Evolutionary conservation across 345 rosid genomes (phyloP), one percentile per base, ranked within the genome.

Genomic region (Alliaria petiolata): DNA sequence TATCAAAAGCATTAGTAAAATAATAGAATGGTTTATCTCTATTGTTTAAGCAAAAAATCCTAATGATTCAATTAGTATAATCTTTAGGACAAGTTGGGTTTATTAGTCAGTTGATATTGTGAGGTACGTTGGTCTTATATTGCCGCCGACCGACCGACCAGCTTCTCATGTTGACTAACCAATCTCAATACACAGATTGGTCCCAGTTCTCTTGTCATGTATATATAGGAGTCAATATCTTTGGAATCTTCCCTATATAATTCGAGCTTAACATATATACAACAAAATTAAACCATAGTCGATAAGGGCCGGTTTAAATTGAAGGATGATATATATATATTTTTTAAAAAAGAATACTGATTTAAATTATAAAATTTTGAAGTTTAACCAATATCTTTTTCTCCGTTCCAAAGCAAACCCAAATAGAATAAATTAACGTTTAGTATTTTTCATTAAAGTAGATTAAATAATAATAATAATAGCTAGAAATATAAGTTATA

Each of bases 81-180:
- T 4, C 6, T 38, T 22, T 10, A 26, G 65, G 65, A 44, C 46
- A 43, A 55, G 49, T 61, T 46, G 17, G 31, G 8, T 47, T 56
- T 4, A n/a, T 2, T 4, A 22, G 49, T 57, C 52, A 49, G 30
- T 30, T 19, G 11, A 26, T 20, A 34, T 59, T 30, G 72, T 40
- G 60, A 66, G 75, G 52, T 71, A 75, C 13, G 38, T 55, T 62
- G 70, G 75, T 62, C 54, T 69, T 33, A 31, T 31, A 62, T 45
- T 54, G 75, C 65, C 65, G 70, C 73, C 7, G 53, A 53, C 65
- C 75, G 65, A 62, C 75, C 66, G 69, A 67, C 78, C 63, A 57
- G 39, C 66, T 45, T 69, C 59, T 69, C 70, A 63, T 76, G 66
- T 69, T 69, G 75, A 69, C 62, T 38, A 62, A 56, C 59, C 52